Conservation (phyloP, 2,329 filamentous ascomycete species). For the Aureobasidium lini region DNA sequence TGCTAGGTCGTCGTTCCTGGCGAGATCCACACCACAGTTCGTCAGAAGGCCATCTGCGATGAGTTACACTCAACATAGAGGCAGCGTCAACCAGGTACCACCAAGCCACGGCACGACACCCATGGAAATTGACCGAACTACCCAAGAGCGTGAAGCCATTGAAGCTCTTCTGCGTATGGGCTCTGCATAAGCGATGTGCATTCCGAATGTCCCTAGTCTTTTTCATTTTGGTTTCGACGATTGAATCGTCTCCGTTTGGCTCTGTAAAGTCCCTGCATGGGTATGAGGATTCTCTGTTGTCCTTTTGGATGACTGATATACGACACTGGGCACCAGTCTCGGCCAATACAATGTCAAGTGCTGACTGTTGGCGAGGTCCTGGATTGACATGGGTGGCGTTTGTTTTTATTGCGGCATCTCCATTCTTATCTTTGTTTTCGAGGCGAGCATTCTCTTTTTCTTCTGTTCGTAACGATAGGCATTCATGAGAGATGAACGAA, state of each 20-base stretch:
- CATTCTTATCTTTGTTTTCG: conserved; percentile 4
- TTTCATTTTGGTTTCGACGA: not conserved
- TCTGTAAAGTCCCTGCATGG: not conserved
- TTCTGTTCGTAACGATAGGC: not conserved
- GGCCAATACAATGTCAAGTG: conserved; percentile 25
- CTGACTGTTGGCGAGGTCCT: conserved; percentile 27
- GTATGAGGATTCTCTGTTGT: conserved; percentile 4
- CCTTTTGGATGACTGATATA: conserved; percentile 13
- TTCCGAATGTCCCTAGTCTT: not conserved
- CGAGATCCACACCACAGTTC: conserved; percentile 8
- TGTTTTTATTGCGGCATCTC: conserved; percentile 6
- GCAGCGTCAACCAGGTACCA: not conserved
- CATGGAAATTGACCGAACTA: conserved; percentile 35
- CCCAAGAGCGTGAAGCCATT: conserved; percentile 73
- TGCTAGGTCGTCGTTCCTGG: conserved; percentile 14
- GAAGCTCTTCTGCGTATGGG: conserved; percentile 74
- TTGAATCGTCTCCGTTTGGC: not conserved
- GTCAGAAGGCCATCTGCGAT: conserved; percentile 11
- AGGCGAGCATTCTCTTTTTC: conserved; percentile 9
- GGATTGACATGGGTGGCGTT: conserved; percentile 31
- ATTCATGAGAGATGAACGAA: conserved; percentile 1
- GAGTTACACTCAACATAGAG: not conserved
- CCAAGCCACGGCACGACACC: not conserved
- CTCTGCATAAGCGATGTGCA: conserved; percentile 42
- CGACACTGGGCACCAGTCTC: conserved; percentile 30